Base-by-base conservation (phyloP, 2,329 filamentous ascomycete species). In the Hirsutella minnesotensis region DNA sequence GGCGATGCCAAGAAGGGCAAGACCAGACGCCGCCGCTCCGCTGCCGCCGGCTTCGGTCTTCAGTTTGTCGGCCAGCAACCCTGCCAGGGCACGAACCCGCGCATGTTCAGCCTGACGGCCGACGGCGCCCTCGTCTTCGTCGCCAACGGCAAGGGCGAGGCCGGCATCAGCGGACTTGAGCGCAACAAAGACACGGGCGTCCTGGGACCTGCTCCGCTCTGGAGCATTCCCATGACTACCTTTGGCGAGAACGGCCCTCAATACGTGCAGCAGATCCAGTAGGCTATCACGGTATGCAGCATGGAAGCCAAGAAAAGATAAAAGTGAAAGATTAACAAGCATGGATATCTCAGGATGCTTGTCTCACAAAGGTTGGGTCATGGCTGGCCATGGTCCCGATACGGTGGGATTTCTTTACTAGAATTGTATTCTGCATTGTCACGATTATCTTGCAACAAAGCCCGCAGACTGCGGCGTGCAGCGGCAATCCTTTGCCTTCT, bases 41-140 rank as follows among this genome's bases (percentile, higher is more conserved):
- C 39, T 9, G 34, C 29, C 21, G 49, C 45, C 9, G 35, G 20
- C 37, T 15, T 59, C 39, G 55, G 46, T 9, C 59, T 70, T 42
- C 20, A 54, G 34, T 63, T 62, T 42, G 53, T 50, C 21, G 56
- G 60, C 40, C 49, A 56, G 18, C 53, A 64, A 39, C 54, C 57
- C 13, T 61, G 61, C 0, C 56, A 58, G 34, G 66, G 67, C 19
- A 45, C 51, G 4, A 40, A 56, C 5, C 71, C 72, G 8, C 68
- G 71, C 49, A 39, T 39, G 38, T 22, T 39, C 13, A 30, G 24
- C 24, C 9, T 31, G 4, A 31, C 24, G 4, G 13, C 12, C 27
- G 38, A 39, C 37, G 37, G 37, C 21, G 22, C 20, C 21, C 37
- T 16, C 20, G n/a, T 39, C 21, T 16, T 39, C 21, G 21, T 39